Base-by-base conservation (phyloP, 2,329 filamentous ascomycete species). In the Alternaria arborescens region DNA sequence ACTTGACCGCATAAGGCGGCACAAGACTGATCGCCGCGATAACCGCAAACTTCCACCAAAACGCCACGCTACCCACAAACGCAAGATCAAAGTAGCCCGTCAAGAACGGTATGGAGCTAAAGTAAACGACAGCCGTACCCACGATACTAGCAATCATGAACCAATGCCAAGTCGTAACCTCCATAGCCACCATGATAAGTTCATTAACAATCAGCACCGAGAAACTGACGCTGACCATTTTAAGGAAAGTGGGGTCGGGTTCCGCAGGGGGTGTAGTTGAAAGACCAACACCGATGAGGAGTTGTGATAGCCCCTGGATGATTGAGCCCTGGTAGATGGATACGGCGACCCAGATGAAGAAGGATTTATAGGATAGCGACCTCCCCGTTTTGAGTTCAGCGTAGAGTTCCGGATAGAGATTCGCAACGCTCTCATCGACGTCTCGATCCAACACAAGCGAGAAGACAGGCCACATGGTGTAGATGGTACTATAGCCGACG, bases 151-250 rank as follows among this genome's bases (percentile, higher is more conserved):
- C 82, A 55, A 97, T 89, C 94, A 98, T 98, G 64, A 94, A 85
- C 40, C 91, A 91, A 78, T 98, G 95, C 95, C 95, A 99, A 0
- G 95, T 99, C 4, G 93, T 97, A 70, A 99, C 92, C 76, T 97
- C 92, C 60, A 97, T 92, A 4, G 94, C 94, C 3, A 98, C 95
- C 96, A 99, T 99, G 70, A 96, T 87, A 61, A 99, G 86, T 77
- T 99, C 95, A 78, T 98, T 99, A 63, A 98, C 82, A 5, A 99
- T 89, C 3, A 99, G 87, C 0, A 93, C 93, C 0, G 94, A 96
- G 76, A 97, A 99, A 59, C 90, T 93, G 46, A 99, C 92, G 24
- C 91, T 88, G 55, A 98, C 92, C 89, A 99, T 97, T 61, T 75
- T 70, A 66, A 82, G 82, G 5, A 70, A 64, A 4, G 58, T 60